These are phyloP conservation scores for Ogataea paradorogensis DNA, from an alignment of 805 yeast genomes.

Conservation along the genomic window DNA sequence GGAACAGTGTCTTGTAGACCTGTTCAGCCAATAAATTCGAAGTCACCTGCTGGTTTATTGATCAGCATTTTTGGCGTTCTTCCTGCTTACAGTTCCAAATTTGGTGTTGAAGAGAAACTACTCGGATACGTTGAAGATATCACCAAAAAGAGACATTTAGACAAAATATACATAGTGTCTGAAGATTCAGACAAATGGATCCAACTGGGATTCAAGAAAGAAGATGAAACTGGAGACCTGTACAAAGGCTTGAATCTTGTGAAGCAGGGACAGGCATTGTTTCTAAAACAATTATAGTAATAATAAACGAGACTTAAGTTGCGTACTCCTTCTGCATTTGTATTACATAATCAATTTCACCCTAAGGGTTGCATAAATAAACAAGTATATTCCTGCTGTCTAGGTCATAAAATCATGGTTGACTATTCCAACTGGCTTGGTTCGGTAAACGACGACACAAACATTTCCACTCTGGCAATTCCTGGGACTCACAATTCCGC, in stretches of 20 bases:
- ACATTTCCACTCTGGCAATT: no score
- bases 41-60: conserved; percentile 29
- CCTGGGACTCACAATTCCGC: no score
- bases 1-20: conserved; percentile 66
- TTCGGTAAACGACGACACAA: no score
- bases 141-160: conserved; percentile 51
- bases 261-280: conserved; percentile 1
- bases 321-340: no score
- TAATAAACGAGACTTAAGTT: neutral
- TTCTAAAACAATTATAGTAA: neutral
- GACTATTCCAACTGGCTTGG: no score
- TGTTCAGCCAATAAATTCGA: conserved; percentile 42
- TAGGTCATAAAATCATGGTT: no score
- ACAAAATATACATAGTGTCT: conserved; percentile 37
- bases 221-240: conserved; percentile 18
- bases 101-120: conserved; percentile 60
- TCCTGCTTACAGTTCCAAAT: conserved; percentile 50
- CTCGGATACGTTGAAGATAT: conserved; percentile 55
- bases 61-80: conserved; percentile 42
- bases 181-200: conserved; percentile 6
- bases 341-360: no score
- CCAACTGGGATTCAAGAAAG: conserved; percentile 21
- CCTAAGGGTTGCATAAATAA: no score
- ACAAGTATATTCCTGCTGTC: no score
- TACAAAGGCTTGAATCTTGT: conserved; percentile 23